Evolutionary conservation across 768 basidiomycete genomes (phyloP).

Genomic region (Termitomyces sp.): DNA sequence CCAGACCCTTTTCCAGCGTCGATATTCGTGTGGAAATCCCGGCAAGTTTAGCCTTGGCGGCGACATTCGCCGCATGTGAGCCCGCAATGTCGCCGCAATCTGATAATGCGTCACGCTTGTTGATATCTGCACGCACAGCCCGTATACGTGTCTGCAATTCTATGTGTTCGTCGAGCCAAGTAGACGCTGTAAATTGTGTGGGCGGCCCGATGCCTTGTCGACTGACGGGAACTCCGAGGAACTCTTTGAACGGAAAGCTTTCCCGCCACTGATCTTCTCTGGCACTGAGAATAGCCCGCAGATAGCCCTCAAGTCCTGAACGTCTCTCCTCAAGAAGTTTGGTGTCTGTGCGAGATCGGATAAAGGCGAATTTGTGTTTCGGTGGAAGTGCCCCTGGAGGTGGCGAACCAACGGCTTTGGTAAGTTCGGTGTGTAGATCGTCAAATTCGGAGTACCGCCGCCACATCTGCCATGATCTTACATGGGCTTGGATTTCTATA

Average conservation of each 20-base stretch:
- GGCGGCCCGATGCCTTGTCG: constrained; percentile 37
- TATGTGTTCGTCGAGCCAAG: constrained; percentile 89
- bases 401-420: constrained; percentile 69
- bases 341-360: constrained; percentile 52
- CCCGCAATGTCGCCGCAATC: constrained; percentile 67
- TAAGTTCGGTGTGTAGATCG: constrained; percentile 78
- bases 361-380: constrained; percentile 73
- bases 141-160: constrained; percentile 74
- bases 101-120: constrained; percentile 81
- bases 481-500: constrained; percentile 82
- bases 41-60: constrained; percentile 82
- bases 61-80: constrained; percentile 76
- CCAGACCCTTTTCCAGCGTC: constrained; percentile 62
- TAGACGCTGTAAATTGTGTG: constrained; percentile 62
- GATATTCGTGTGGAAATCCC: constrained; percentile 72
- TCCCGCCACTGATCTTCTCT: constrained; percentile 85
- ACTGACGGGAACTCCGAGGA: constrained; percentile 78
- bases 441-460: constrained; percentile 93
- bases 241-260: constrained; percentile 73
- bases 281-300: constrained; percentile 78
- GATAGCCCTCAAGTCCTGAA: constrained; percentile 73
- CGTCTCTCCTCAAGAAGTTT: constrained; percentile 74
- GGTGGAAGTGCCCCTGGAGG: constrained; percentile 81
- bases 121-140: constrained; percentile 79
- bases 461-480: constrained; percentile 92